phyloP scores from a whole-genome alignment of 2,329 filamentous ascomycete genomes.

The Phyllachora maydis region DNA sequence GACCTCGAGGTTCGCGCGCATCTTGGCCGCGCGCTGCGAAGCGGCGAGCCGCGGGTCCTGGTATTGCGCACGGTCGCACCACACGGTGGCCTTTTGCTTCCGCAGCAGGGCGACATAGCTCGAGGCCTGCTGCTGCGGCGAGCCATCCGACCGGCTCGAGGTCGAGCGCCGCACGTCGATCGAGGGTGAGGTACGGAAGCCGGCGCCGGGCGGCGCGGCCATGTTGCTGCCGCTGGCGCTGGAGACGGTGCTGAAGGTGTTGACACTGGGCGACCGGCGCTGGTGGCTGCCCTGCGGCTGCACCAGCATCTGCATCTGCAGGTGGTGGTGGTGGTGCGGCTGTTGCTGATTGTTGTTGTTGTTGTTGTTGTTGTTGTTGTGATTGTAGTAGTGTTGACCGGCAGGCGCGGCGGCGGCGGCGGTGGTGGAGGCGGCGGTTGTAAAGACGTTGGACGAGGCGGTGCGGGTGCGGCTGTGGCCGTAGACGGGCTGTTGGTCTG shows the following conservation, averaged over 20 bases:
- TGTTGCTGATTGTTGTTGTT: no score
- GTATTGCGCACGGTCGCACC: constrained; percentile 86
- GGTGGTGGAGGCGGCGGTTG: no score
- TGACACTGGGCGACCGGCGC: constrained; percentile 41
- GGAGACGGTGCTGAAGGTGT: constrained; percentile 49
- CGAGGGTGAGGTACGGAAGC: constrained; percentile 31
- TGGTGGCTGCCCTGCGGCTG: constrained; percentile 17
- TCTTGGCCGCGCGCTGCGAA: constrained; percentile 71
- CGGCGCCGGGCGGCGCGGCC: constrained; percentile 30
- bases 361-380: no score
- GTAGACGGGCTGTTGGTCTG: no score
- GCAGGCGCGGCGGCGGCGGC: no score
- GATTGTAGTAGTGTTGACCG: constrained; percentile 9
- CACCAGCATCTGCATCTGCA: constrained; percentile 7
- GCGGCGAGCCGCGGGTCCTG: constrained; percentile 73
- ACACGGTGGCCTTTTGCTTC: constrained; percentile 94
- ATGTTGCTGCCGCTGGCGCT: constrained; percentile 21
- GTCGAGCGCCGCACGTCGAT: constrained; percentile 53
- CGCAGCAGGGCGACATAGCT: constrained; percentile 91
- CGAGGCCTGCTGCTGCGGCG: constrained; percentile 29
- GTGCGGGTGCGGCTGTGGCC: constrained; percentile 33
- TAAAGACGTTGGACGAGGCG: constrained; percentile 33
- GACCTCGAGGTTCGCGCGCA: constrained; percentile 69
- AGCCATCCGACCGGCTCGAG: constrained; percentile 50
- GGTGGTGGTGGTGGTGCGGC: constrained; percentile 14